Base-by-base conservation (phyloP, 2,329 filamentous ascomycete genomes). In the Colletotrichum liaoningense region DNA sequence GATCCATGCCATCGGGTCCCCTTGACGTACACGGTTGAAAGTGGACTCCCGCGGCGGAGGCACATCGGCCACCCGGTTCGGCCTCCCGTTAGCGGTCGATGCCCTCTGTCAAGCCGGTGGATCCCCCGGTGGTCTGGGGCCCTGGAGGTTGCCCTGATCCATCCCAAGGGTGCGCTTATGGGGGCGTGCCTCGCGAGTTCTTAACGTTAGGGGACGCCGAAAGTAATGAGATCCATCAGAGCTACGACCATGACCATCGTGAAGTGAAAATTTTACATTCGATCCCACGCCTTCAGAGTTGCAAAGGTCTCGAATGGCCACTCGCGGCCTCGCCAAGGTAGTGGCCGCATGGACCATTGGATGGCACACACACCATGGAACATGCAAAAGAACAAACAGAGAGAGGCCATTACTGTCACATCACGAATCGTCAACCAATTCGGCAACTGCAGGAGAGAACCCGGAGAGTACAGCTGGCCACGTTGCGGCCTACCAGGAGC, bases 171-270 rank as follows among this genome's bases (percentile, higher is more conserved):
- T 72, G 46, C 42, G 38, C 46, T 38, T 59, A 71, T 65, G 63
- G 72, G 59, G 65, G 46, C 30, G 60, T 46, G 56, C 64, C 66
- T 75, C 74, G 74, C 74, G 69, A 75, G 67, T 42, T 67, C 69
- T 70, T 75, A 33, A 75, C 74, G 66, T 75, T 66, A 72, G 74
- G 72, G 74, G 74, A 75, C 74, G 35, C 38, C 67, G 67, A 35
- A 35, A 24, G 70, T 73, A 69, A 65, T 65, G 55, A 70, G 70
- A 73, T 73, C 70, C 70, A 73, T 73, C 67, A 56, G 60, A 65
- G 60, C 55, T 73, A 46, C 70, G 54, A 65, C 60, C 35, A 65
- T 62, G 24, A 49, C 67, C 70, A 73, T 70, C 33, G 55, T 70
- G 67, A 73, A 46, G 55, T 70, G 70, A 73, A 73, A 73, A 73